A percentile compares a stretch with the other conserved stretches of the same genome.
Conservation (phyloP, 768 basidiomycete species). For the Boletus sp. region DNA sequence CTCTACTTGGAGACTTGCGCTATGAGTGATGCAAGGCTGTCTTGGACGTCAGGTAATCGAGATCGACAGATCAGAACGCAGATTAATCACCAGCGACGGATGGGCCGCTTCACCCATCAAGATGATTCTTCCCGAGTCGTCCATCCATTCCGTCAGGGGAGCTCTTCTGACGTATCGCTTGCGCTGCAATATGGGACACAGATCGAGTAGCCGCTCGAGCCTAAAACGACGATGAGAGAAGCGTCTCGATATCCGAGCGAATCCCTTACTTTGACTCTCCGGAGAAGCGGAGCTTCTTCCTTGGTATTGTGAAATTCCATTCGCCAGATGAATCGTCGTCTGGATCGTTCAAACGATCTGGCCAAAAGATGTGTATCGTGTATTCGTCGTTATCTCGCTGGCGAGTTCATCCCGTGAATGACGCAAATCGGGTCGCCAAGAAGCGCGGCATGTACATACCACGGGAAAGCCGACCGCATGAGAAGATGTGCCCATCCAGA, state of each 20-base stretch:
- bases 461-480: slow-evolving; percentile 17
- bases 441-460: slow-evolving; percentile 4
- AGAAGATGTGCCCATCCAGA: slow-evolving; percentile 22
- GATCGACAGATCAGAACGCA: not conserved
- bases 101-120: slow-evolving; percentile 59
- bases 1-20: slow-evolving; percentile 29
- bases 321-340: slow-evolving; percentile 16
- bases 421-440: not conserved
- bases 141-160: slow-evolving; percentile 43
- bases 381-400: slow-evolving; percentile 38
- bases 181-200: slow-evolving; percentile 35
- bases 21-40: slow-evolving; percentile 47
- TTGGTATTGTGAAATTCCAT: slow-evolving; percentile 38
- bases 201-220: slow-evolving; percentile 35
- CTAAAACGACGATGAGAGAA: slow-evolving; percentile 17
- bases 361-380: slow-evolving; percentile 37
- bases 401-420: not conserved
- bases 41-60: slow-evolving; percentile 1
- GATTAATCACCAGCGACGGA: slow-evolving; percentile 44
- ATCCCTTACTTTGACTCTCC: slow-evolving; percentile 36
- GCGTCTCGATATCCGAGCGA: not conserved
- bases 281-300: slow-evolving; percentile 30
- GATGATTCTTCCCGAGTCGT: slow-evolving; percentile 45
- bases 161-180: slow-evolving; percentile 31
- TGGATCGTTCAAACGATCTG: slow-evolving; percentile 31